phyloP scores from a whole-genome alignment of 2,329 filamentous ascomycete species.

The Mollisia scopiformis region DNA sequence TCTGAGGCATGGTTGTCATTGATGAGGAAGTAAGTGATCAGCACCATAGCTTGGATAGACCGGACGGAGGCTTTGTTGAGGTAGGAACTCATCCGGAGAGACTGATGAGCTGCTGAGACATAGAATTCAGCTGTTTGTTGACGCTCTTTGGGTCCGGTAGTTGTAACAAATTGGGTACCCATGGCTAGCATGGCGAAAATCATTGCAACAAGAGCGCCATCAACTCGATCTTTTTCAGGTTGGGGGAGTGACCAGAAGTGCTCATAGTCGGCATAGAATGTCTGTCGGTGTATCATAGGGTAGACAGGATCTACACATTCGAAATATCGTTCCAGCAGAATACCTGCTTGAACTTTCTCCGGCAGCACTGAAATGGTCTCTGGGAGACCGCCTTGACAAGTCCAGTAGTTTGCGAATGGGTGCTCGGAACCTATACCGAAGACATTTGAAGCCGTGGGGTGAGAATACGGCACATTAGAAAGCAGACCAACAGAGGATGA shows the following conservation, averaged over 20 bases:
- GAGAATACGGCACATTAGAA: conserved; percentile 73
- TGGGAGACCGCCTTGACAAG: conserved; percentile 71
- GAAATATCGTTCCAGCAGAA: conserved; percentile 65
- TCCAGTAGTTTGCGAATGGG: conserved; percentile 86
- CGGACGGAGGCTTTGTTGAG: conserved; percentile 73
- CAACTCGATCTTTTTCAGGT: conserved; percentile 60
- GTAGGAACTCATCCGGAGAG: conserved; percentile 75
- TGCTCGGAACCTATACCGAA: conserved; percentile 82
- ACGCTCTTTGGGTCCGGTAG: conserved; percentile 58
- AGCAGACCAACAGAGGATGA: conserved; percentile 59
- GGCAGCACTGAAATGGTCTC: conserved; percentile 79
- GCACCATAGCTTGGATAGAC: conserved; percentile 78
- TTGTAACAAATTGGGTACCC: conserved; percentile 76
- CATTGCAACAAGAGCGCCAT: conserved; percentile 71
- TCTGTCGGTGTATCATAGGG: conserved; percentile 76
- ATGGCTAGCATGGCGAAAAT: conserved; percentile 79
- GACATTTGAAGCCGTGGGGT: conserved; percentile 72
- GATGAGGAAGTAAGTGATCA: conserved; percentile 83
- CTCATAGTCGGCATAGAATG: conserved; percentile 78
- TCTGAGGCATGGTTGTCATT: conserved; percentile 85
- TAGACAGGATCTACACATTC: conserved; percentile 79
- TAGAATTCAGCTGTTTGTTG: conserved; percentile 83
- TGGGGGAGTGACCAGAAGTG: conserved; percentile 70
- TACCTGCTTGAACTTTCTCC: conserved; percentile 75
- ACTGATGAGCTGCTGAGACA: conserved; percentile 78